Evolutionary conservation across 352 stramenopile genomes (phyloP), one percentile per base, ranked within the genome.

Genomic region (Pythium oligandrum): DNA sequence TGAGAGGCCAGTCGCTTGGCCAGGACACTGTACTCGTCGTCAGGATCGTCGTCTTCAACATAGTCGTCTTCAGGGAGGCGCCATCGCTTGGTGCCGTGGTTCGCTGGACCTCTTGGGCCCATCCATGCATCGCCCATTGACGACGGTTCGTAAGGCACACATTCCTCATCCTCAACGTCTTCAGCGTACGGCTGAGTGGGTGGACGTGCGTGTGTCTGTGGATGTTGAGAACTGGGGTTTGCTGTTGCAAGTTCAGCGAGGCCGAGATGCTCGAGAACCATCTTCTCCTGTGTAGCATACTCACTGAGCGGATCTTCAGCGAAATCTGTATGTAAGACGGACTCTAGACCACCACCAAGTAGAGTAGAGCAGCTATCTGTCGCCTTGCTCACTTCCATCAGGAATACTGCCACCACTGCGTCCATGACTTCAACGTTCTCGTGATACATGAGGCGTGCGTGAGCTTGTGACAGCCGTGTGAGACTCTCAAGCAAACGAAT

Each of bases 401-500:
- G 61, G 42, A 87, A 88, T 6, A 91, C 78, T 1, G 82, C 80
- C 33, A 91, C 68, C 2, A 95, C 79, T 0, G 84, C 84, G 45
- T 95, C 86, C 71, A 82, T 74, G 4, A 88, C 65, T 11, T 64
- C 63, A 9, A 92, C 84, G 53, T 86, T 61, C 0, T 78, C 59
- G 55, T 86, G 80, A 34, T 66, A 86, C 78, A 90, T 87, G 4
- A 95, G 60, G 36, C 93, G 67, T 32, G 95, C 95, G 66, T 98
- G 94, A 8, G 93, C 95, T 67, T 94, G 82, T 5, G 86, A 70
- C 4, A 99, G 53, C 4, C 96, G 84, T 57, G 97, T 97, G 34
- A 98, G 78, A 45, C 84, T 97, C 66, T 98, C 94, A 1, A 99
- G 66, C 57, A 98, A 83, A 12, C 95, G 85, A 54, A 98, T 95